These are phyloP conservation scores for Saksenaea vasiformis DNA, from an alignment of 371 early-diverging fungal genomes.

Conservation along the genomic window DNA sequence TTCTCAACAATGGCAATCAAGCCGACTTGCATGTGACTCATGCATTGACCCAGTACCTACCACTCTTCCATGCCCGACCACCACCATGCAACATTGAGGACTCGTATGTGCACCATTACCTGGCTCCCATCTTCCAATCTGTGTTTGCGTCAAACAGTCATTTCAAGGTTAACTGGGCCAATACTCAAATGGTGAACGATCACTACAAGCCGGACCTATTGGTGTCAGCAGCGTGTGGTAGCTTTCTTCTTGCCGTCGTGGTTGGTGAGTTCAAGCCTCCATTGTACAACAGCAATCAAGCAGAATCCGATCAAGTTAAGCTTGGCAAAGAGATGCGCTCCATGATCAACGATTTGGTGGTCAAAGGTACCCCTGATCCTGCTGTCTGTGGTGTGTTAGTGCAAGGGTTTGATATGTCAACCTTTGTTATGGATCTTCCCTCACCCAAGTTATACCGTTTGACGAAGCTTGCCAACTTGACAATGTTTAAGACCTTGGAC, in stretches of 20 bases:
- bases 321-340: slow-evolving; percentile 8
- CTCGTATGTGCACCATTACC: not conserved
- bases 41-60: not conserved
- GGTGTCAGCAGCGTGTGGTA: not conserved
- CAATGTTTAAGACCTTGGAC: not conserved
- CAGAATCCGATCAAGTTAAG: slow-evolving; percentile 2
- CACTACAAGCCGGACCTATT: slow-evolving; percentile 5
- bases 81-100: not conserved
- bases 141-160: not conserved
- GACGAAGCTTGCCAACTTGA: not conserved
- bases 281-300: not conserved
- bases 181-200: not conserved
- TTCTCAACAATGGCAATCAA: not conserved
- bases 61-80: not conserved
- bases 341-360: slow-evolving; percentile 5
- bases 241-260: not conserved
- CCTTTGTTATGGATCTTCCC: slow-evolving; percentile 1
- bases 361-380: not conserved
- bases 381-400: slow-evolving; percentile 4
- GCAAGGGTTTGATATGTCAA: not conserved
- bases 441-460: not conserved
- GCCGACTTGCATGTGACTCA: not conserved
- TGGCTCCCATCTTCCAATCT: not conserved
- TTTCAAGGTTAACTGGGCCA: not conserved
- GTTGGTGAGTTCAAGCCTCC: slow-evolving; percentile 7